Conservation (phyloP, 2,329 filamentous ascomycete genomes). For the Apiospora arundinis region DNA sequence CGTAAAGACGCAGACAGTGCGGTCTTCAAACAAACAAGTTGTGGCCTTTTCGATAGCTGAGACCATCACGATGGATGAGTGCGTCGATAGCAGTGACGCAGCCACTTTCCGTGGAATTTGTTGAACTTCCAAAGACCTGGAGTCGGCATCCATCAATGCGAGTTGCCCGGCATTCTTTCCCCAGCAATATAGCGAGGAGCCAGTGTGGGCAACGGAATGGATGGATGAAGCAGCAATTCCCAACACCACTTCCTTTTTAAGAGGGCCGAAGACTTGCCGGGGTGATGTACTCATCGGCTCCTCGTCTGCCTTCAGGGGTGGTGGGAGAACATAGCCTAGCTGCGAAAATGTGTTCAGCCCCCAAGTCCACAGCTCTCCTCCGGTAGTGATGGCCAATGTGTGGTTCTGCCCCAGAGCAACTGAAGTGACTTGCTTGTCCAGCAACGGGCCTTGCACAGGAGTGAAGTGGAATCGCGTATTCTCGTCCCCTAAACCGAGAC, state of each 20-base stretch:
- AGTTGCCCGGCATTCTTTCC: slow-evolving; percentile 95
- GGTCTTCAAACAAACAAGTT: slow-evolving; percentile 81
- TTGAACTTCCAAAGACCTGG: slow-evolving; percentile 87
- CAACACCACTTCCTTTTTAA: slow-evolving; percentile 84
- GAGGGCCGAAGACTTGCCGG: slow-evolving; percentile 86
- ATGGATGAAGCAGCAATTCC: slow-evolving; percentile 88
- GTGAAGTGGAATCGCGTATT: slow-evolving; percentile 86
- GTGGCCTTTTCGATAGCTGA: slow-evolving; percentile 92
- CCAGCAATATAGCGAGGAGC: slow-evolving; percentile 85
- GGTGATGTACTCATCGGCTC: slow-evolving; percentile 83
- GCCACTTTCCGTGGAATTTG: slow-evolving; percentile 84
- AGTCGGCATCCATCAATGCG: slow-evolving; percentile 93
- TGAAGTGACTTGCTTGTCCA: slow-evolving; percentile 75
- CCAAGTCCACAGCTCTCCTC: slow-evolving; percentile 95
- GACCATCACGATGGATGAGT: slow-evolving; percentile 74
- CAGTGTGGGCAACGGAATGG: slow-evolving; percentile 89
- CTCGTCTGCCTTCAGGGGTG: slow-evolving; percentile 72
- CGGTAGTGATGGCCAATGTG: slow-evolving; percentile 81
- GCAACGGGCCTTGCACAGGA: slow-evolving; percentile 78
- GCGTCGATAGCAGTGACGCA: slow-evolving; percentile 75
- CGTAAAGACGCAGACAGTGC: slow-evolving; percentile 91
- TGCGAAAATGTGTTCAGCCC: slow-evolving; percentile 87
- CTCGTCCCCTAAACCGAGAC: slow-evolving; percentile 88
- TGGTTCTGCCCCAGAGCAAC: slow-evolving; percentile 92
- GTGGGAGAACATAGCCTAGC: slow-evolving; percentile 81